Evolutionary conservation across 805 yeast species (phyloP).

Genomic region (Priceomyces melissophilus): DNA sequence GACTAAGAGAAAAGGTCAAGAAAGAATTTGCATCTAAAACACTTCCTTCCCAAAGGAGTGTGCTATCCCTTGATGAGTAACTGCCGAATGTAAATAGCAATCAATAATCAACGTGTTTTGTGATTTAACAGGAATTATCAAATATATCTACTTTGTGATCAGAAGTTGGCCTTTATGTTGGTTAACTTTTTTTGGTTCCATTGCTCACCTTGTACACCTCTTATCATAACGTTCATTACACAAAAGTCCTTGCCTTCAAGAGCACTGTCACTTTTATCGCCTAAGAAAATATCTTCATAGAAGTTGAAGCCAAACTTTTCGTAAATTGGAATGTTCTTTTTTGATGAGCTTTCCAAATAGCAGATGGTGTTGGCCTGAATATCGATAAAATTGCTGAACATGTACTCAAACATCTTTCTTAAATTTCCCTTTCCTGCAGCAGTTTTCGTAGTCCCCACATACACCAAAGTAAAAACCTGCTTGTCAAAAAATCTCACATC

Average conservation of each 20-base stretch:
- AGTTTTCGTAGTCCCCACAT: conserved; percentile 38
- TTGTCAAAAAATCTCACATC: conserved; percentile 38
- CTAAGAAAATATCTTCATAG: conserved; percentile 48
- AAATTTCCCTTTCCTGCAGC: conserved; percentile 60
- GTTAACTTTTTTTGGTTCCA: conserved; percentile 18
- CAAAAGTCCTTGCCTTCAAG: conserved; percentile 40
- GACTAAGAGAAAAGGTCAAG: conserved; percentile 48
- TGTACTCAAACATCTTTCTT: conserved; percentile 45
- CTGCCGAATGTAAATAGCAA: too few relatives aligned
- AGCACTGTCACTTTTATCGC: conserved; percentile 21
- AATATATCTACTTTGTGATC: conserved; percentile 6
- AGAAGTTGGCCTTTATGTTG: conserved; percentile 3
- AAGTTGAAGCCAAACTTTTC: conserved; percentile 48
- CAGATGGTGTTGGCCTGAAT: conserved; percentile 32
- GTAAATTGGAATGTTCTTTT: conserved; percentile 50
- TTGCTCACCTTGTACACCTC: conserved; percentile 33
- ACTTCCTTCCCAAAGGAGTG: conserved; percentile 58
- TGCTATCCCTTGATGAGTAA: conserved; percentile 40
- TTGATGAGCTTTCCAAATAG: conserved; percentile 50
- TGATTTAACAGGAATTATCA: neutral
- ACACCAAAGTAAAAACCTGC: conserved; percentile 41
- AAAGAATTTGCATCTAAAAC: conserved; percentile 50
- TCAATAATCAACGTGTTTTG: too few relatives aligned
- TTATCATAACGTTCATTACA: conserved; percentile 42
- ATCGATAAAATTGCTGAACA: conserved; percentile 47